These are phyloP conservation scores for Tinospora cordifolia DNA, from an alignment of 164 flowering plant species.

Conservation along the genomic window DNA sequence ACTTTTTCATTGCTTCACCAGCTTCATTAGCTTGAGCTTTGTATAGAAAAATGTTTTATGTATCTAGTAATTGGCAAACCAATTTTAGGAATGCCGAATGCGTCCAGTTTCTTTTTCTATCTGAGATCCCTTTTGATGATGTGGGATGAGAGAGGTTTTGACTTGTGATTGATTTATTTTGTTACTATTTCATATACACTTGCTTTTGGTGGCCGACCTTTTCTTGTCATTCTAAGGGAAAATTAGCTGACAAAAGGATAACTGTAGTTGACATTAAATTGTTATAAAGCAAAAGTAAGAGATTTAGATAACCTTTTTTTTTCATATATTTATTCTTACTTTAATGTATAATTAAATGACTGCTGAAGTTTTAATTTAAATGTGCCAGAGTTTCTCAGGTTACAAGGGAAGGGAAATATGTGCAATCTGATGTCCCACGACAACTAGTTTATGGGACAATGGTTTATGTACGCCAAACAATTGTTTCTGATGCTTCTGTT, in stretches of 20 bases:
- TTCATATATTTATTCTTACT: neutral
- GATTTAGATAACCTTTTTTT: neutral
- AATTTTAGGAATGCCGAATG: no score
- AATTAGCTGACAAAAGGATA: neutral
- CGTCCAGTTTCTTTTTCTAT: neutral
- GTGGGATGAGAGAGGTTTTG: no score
- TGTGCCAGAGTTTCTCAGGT: slow-evolving; percentile 69
- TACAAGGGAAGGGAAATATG: slow-evolving; percentile 75
- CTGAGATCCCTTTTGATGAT: neutral
- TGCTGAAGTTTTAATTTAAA: slow-evolving; percentile 9
- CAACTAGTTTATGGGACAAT: slow-evolving; percentile 93
- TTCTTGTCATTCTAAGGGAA: neutral
- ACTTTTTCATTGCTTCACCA: no score
- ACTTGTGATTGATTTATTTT: no score
- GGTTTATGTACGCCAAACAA: slow-evolving; percentile 86
- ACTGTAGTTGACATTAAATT: neutral
- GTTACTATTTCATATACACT: neutral
- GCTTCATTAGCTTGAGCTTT: no score
- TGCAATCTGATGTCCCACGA: slow-evolving; percentile 76
- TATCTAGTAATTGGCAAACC: no score
- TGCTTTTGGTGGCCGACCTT: neutral
- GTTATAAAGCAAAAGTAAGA: neutral
- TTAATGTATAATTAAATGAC: neutral
- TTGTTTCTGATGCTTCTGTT: slow-evolving; percentile 81
- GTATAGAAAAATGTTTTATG: no score